These are phyloP conservation scores for Suhomyces emberorum DNA, from an alignment of 805 yeast genomes.

Conservation along the genomic window DNA sequence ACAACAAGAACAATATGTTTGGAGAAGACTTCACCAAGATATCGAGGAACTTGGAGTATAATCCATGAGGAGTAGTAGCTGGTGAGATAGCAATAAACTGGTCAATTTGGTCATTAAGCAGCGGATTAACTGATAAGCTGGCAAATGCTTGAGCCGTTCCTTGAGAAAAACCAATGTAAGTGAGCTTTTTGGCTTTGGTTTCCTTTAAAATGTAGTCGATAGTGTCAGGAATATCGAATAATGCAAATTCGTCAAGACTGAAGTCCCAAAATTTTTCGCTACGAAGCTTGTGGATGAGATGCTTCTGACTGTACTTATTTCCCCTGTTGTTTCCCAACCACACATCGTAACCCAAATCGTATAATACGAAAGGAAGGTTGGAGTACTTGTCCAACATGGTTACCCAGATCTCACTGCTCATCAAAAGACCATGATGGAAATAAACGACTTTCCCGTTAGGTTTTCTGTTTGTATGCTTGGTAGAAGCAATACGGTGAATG, in stretches of 20 bases:
- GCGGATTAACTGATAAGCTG: conserved; percentile 62
- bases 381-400: conserved; percentile 38
- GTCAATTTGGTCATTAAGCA: conserved; percentile 53
- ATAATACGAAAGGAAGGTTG: conserved; percentile 68
- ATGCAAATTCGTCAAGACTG: conserved; percentile 86
- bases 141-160: conserved; percentile 95
- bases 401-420: conserved; percentile 80
- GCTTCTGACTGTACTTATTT: conserved; percentile 87
- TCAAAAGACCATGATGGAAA: conserved; percentile 87
- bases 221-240: conserved; percentile 83
- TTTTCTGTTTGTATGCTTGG: conserved; percentile 1
- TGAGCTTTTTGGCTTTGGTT: conserved; percentile 42
- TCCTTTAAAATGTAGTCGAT: conserved; percentile 64
- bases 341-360: conserved; percentile 85
- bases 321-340: conserved; percentile 94
- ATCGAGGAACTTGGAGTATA: conserved; percentile 73
- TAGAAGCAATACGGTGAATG: conserved; percentile 60
- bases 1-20: conserved; percentile 60
- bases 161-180: conserved; percentile 87
- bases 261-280: conserved; percentile 78
- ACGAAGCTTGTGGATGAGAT: conserved; percentile 37
- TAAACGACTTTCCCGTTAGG: conserved; percentile 54
- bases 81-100: conserved; percentile 84
- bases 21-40: conserved; percentile 76
- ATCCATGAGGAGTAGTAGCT: conserved; percentile 87